Conservation (phyloP, 2,329 filamentous ascomycete genomes). For the Myriosclerotinia curreyana region DNA sequence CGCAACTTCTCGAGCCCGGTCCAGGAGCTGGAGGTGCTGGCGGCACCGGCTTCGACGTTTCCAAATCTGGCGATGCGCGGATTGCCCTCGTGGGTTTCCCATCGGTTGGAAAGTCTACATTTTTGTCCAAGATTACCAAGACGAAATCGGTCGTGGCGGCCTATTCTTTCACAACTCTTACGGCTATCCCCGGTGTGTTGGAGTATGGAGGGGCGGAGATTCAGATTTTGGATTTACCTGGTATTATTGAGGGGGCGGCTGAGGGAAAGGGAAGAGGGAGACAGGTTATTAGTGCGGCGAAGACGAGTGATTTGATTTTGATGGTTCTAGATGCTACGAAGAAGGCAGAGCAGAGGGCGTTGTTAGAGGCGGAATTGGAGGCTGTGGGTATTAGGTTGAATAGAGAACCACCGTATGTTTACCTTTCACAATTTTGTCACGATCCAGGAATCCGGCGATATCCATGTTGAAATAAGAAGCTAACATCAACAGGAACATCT, state of each 20-base stretch:
- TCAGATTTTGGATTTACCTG: slow-evolving; percentile 93
- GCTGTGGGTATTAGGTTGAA: slow-evolving; percentile 94
- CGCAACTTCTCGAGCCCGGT: slow-evolving; percentile 87
- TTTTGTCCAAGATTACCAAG: slow-evolving; percentile 98
- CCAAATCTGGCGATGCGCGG: slow-evolving; percentile 92
- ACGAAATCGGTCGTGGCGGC: slow-evolving; percentile 94
- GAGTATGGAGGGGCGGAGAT: slow-evolving; percentile 98
- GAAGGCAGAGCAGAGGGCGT: slow-evolving; percentile 83
- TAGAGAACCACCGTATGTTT: slow-evolving; percentile 74
- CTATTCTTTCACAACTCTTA: slow-evolving; percentile 96
- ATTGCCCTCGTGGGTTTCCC: slow-evolving; percentile 98
- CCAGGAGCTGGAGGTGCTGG: slow-evolving; percentile 74
- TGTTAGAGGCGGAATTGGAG: slow-evolving; percentile 89
- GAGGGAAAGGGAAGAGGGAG: slow-evolving; percentile 94
- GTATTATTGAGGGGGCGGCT: slow-evolving; percentile 95
- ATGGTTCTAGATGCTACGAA: slow-evolving; percentile 98
- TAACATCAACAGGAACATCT: slow-evolving; percentile 72
- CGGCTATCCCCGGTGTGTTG: slow-evolving; percentile 93
- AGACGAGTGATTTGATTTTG: slow-evolving; percentile 94
- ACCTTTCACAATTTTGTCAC: background rate
- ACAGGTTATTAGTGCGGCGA: slow-evolving; percentile 96
- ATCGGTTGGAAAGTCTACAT: slow-evolving; percentile 97
- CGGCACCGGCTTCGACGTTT: slow-evolving; percentile 87
- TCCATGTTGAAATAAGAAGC: background rate
- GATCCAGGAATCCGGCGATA: background rate